Evolutionary conservation across 2,329 filamentous ascomycete genomes (phyloP), one percentile per base, ranked within the genome.

Genomic region (Penicillium sumatraense): DNA sequence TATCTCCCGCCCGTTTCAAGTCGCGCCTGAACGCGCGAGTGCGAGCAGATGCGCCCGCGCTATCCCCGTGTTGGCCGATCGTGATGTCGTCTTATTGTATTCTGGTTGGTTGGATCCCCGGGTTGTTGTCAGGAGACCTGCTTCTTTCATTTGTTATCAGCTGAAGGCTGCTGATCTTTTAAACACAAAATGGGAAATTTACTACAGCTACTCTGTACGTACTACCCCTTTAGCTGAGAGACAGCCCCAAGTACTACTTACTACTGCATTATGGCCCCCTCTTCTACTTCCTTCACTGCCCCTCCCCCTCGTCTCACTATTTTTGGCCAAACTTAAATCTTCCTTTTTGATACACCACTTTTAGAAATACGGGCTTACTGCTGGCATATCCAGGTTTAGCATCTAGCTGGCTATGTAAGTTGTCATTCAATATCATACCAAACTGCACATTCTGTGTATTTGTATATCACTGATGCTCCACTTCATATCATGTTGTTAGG

Each of bases 131-230:
- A 65, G 62, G 55, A 63, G 62, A 61, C 62, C 53, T 45, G 49
- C 49, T 53, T 35, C 54, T 57, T 49, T 59, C 48, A 60, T 63
- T 63, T 59, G 57, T 57, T 59, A 64, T 56, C 52, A 62, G 53
- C 55, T 56, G 55, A 58, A 59, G 46, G 18, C 49, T 38, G 45
- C n/a, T 44, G 31, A 26, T 36, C 48, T n/a, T n/a, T 42, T 4
- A 14, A 44, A n/a, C n/a, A n/a, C n/a, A n/a, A n/a, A n/a, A n/a
- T n/a, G n/a, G n/a, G n/a, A n/a, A n/a, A n/a, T n/a, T n/a, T n/a
- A n/a, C n/a, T n/a, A n/a, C n/a, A n/a, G n/a, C n/a, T n/a, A n/a
- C n/a, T n/a, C n/a, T n/a, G n/a, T n/a, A n/a, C n/a, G n/a, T n/a
- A n/a, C n/a, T n/a, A n/a, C n/a, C n/a, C n/a, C n/a, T n/a, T n/a